Percentiles rank a stretch among this genome's conserved stretches.
phyloP scores from a whole-genome alignment of 139 green algal genomes.

The Nannochloris sp. region DNA sequence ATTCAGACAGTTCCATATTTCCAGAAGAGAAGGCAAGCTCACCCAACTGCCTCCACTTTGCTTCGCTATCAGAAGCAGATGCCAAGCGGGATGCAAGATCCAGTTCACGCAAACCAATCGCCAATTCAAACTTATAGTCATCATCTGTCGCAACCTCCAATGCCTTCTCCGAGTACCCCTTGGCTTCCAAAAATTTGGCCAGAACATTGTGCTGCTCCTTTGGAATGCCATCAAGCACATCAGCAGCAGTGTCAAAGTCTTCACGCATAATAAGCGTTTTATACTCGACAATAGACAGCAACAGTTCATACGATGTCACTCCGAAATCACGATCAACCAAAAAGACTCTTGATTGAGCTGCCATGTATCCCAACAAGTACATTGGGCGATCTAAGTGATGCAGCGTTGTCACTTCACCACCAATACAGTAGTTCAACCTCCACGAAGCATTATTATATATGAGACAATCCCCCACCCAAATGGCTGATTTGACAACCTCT shows the following conservation, averaged over 20 bases:
- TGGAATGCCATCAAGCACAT: constrained; percentile 44
- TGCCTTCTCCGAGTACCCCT: constrained; percentile 71
- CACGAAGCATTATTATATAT: constrained; percentile 94
- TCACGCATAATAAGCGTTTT: constrained; percentile 80
- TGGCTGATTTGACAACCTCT: constrained; percentile 51
- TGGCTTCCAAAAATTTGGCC: constrained; percentile 88
- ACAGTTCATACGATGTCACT: constrained; percentile 81
- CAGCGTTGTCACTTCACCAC: constrained; percentile 94
- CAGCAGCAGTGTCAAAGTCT: constrained; percentile 59
- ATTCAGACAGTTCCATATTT: constrained; percentile 45
- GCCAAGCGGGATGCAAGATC: constrained; percentile 71
- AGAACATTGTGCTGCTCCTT: constrained; percentile 72
- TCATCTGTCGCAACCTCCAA: constrained; percentile 83
- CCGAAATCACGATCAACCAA: constrained; percentile 86
- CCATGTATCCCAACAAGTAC: constrained; percentile 96
- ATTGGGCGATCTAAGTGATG: constrained; percentile 93
- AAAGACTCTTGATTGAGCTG: constrained; percentile 78
- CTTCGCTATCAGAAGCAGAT: constrained; percentile 50
- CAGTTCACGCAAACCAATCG: constrained; percentile 80
- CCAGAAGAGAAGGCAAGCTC: constrained; percentile 74
- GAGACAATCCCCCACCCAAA: constrained; percentile 92
- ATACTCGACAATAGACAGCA: constrained; percentile 94
- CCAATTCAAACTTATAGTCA: constrained; percentile 90
- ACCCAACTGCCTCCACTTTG: constrained; percentile 92
- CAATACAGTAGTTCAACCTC: constrained; percentile 97